Evolutionary conservation across 2,329 filamentous ascomycete species (phyloP).

Genomic region (Trichoderma sp.): DNA sequence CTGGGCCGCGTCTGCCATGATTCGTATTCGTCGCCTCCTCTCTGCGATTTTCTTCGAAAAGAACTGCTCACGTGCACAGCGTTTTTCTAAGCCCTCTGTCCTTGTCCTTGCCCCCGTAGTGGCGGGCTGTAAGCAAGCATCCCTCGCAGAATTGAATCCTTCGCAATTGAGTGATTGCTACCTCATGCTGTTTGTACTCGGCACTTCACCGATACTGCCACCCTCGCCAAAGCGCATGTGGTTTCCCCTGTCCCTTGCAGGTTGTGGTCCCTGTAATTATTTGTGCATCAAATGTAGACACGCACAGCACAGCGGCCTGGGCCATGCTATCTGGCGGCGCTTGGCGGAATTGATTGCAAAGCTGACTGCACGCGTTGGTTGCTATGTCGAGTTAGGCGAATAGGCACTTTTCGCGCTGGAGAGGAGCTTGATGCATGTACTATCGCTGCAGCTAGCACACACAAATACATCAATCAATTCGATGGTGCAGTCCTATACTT

Average conservation of each 20-base stretch:
- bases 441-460: too few species aligned
- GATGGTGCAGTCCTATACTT: too few species aligned
- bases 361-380: not conserved
- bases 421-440: too few species aligned
- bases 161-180: not conserved
- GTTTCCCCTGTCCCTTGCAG: not conserved
- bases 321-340: not conserved
- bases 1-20: not conserved
- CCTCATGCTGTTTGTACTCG: not conserved
- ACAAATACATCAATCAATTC: too few species aligned
- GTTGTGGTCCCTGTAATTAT: not conserved
- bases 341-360: not conserved
- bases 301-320: too few species aligned
- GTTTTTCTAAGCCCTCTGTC: not conserved
- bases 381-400: too few species aligned
- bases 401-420: too few species aligned
- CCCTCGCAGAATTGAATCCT: not conserved
- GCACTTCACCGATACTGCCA: not conserved
- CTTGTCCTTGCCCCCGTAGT: conserved; percentile 3
- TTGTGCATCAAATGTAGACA: not conserved
- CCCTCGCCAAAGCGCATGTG: not conserved
- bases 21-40: not conserved
- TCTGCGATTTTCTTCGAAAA: not conserved
- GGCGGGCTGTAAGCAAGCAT: not conserved
- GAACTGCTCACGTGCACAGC: not conserved